A percentile compares a stretch with the other conserved stretches of the same genome.
Evolutionary conservation across 2,329 filamentous ascomycete species (phyloP).

Genomic region (Aspergillus pseudonomiae): DNA sequence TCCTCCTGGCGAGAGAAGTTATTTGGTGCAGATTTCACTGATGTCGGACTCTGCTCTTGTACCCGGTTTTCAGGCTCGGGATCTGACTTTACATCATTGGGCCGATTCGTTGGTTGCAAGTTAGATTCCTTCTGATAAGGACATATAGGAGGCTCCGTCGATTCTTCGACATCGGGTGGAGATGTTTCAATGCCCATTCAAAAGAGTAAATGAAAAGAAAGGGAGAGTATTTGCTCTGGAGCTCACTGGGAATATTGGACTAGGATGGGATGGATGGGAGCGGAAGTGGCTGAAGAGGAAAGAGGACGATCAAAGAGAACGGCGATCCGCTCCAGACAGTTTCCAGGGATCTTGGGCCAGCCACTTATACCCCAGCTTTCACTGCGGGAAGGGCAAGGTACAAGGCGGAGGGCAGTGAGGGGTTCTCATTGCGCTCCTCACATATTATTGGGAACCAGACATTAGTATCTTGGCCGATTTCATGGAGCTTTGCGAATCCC

Average conservation of each 20-base stretch:
- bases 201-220: conserved; percentile 22
- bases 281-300: background rate
- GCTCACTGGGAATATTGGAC: background rate
- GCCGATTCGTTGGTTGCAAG: conserved; percentile 23
- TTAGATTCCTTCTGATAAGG: conserved; percentile 31
- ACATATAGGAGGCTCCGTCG: conserved; percentile 45
- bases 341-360: background rate
- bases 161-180: conserved; percentile 45
- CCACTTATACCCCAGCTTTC: conserved; percentile 5
- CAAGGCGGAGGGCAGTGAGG: conserved; percentile 16
- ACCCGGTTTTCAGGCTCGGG: conserved; percentile 21
- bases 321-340: background rate
- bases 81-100: conserved; percentile 22
- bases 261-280: background rate
- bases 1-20: background rate
- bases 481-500: conserved; percentile 6
- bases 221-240: background rate
- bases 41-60: conserved; percentile 4
- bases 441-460: conserved; percentile 16
- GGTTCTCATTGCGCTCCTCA: conserved; percentile 16
- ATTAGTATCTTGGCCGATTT: conserved; percentile 22
- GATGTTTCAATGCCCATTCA: conserved; percentile 46
- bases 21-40: background rate
- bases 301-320: background rate
- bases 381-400: conserved; percentile 4